phyloP scores from a whole-genome alignment of 2,329 filamentous ascomycete species.

The Ceratocystiopsis sp. region DNA sequence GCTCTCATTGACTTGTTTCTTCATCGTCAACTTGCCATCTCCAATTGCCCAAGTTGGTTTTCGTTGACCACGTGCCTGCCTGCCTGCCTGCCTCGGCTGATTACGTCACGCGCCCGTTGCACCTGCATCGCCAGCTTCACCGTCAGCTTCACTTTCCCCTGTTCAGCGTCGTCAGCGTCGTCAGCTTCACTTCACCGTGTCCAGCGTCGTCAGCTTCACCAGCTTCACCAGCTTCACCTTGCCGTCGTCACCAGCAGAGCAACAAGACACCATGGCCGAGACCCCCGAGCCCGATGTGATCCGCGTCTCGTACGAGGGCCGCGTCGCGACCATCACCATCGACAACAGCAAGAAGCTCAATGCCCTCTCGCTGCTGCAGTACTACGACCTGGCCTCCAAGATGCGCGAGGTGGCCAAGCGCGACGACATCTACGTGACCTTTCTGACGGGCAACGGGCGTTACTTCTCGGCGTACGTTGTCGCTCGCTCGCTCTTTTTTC shows the following conservation, averaged over 20 bases:
- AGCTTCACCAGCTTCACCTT: neutral
- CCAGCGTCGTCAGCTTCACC: neutral
- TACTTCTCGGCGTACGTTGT: conserved; percentile 71
- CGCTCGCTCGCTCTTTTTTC: neutral
- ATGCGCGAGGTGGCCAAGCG: conserved; percentile 62
- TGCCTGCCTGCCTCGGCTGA: too few species aligned
- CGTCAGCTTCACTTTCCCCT: too few species aligned
- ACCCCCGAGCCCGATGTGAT: conserved; percentile 20
- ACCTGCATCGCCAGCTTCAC: too few species aligned
- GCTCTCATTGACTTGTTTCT: too few species aligned
- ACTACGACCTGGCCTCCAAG: conserved; percentile 58
- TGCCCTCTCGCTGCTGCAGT: conserved; percentile 53
- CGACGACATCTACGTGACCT: conserved; percentile 69
- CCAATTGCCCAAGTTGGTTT: too few species aligned
- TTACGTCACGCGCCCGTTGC: too few species aligned
- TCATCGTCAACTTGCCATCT: too few species aligned
- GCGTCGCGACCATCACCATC: conserved; percentile 71
- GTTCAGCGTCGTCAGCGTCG: too few species aligned
- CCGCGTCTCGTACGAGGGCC: conserved; percentile 45
- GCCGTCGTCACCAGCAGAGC: too few species aligned
- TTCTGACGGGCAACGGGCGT: conserved; percentile 68
- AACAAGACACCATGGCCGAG: conserved; percentile 3
- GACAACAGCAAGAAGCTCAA: conserved; percentile 78
- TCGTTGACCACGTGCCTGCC: too few species aligned
- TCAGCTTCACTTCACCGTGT: too few species aligned